These are phyloP conservation scores for Wickerhamiella australiensis DNA, from an alignment of 805 yeast species.

Conservation along the genomic window DNA sequence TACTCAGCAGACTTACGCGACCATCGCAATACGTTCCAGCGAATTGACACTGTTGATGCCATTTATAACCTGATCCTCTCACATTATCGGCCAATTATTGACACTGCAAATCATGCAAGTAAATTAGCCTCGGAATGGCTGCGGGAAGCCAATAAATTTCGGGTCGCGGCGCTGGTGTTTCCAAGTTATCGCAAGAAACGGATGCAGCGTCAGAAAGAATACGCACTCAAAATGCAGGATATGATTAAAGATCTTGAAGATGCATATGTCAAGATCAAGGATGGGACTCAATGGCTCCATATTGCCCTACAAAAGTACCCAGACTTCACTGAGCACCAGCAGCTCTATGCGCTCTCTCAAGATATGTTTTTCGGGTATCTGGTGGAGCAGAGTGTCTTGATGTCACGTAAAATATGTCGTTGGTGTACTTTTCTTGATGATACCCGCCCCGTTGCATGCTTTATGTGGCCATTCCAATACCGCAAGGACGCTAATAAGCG, in stretches of 20 bases:
- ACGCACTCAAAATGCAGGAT: slow-evolving; percentile 11
- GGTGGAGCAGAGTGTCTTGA: slow-evolving; percentile 14
- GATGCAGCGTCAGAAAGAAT: slow-evolving; percentile 4
- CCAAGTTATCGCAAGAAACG: slow-evolving; percentile 14
- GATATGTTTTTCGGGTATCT: slow-evolving; percentile 18
- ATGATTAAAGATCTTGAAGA: slow-evolving; percentile 11
- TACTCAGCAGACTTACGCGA: not conserved
- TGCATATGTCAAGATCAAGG: slow-evolving; percentile 5
- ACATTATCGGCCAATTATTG: slow-evolving; percentile 15
- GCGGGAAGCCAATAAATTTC: slow-evolving; percentile 19
- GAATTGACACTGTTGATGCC: slow-evolving; percentile 10
- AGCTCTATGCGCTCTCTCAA: slow-evolving; percentile 13
- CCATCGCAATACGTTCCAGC: not conserved
- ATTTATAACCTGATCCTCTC: slow-evolving; percentile 12
- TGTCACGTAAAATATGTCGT: slow-evolving; percentile 15
- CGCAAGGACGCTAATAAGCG: not conserved
- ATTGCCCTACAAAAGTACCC: not conserved
- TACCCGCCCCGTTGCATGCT: slow-evolving; percentile 15
- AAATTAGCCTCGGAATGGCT: slow-evolving; percentile 18
- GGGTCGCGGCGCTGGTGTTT: slow-evolving; percentile 15
- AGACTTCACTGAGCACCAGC: slow-evolving; percentile 1
- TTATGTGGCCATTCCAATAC: slow-evolving; percentile 14
- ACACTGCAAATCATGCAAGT: slow-evolving; percentile 15
- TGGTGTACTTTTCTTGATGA: slow-evolving; percentile 17
- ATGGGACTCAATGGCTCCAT: slow-evolving; percentile 7